Percentiles rank a stretch among this genome's conserved stretches.
Conservation (phyloP, 2,329 filamentous ascomycete species). For the Phialemonium atrogriseum region DNA sequence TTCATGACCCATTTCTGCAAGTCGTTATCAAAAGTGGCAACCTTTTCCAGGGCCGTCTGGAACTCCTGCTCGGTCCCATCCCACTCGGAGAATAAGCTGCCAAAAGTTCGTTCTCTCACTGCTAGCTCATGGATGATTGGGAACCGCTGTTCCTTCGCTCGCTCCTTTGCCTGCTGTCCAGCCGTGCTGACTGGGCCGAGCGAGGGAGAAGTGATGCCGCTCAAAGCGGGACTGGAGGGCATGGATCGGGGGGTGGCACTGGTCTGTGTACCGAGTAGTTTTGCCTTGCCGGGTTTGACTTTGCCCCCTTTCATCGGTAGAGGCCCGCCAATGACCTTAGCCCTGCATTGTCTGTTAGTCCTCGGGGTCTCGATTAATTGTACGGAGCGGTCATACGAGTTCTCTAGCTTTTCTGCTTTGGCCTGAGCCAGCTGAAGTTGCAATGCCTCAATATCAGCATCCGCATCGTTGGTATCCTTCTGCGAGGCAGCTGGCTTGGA, state of each 20-base stretch:
- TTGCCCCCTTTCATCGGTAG: conserved; percentile 15
- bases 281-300: conserved; percentile 28
- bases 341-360: conserved; percentile 25
- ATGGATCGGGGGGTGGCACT: conserved; percentile 32
- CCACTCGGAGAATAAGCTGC: conserved; percentile 42
- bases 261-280: conserved; percentile 30
- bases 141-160: conserved; percentile 29
- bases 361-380: conserved; percentile 6
- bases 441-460: conserved; percentile 32
- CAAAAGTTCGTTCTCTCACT: conserved; percentile 39
- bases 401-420: conserved; percentile 35
- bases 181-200: conserved; percentile 39
- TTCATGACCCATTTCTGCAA: conserved; percentile 46
- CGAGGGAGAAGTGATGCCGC: conserved; percentile 44
- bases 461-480: conserved; percentile 10
- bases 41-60: conserved; percentile 45
- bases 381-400: conserved; percentile 27
- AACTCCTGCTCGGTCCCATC: conserved; percentile 44
- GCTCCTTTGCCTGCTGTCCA: conserved; percentile 45
- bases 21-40: conserved; percentile 41
- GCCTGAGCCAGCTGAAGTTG: conserved; percentile 34
- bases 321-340: conserved; percentile 25
- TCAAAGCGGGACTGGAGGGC: conserved; percentile 48
- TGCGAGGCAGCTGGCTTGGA: conserved; percentile 10
- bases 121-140: conserved; percentile 55